Evolutionary conservation across 768 basidiomycete genomes (phyloP).

Genomic region (Coprinopsis strossmayeri): DNA sequence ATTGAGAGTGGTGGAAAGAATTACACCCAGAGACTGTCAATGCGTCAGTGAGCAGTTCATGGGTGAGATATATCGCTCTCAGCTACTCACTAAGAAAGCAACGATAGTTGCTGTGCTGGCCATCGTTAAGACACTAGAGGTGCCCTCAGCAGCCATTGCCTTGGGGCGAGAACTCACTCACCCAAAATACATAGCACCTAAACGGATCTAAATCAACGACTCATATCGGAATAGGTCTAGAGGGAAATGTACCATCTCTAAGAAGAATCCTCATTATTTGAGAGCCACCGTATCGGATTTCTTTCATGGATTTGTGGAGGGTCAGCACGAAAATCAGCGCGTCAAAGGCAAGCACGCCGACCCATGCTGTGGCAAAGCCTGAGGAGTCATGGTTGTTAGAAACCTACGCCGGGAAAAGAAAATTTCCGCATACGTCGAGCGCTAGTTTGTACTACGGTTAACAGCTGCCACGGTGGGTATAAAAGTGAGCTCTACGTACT

Average conservation of each 20-base stretch:
- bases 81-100: slow-evolving; percentile 13
- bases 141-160: not conserved
- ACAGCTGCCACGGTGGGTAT: not conserved
- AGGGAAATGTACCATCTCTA: slow-evolving; percentile 31
- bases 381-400: not conserved
- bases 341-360: slow-evolving; percentile 33
- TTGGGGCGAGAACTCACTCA: slow-evolving; percentile 13
- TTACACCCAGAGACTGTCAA: not conserved
- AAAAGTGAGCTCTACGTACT: not conserved
- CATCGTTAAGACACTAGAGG: slow-evolving; percentile 16
- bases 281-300: slow-evolving; percentile 13
- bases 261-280: slow-evolving; percentile 27
- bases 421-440: not conserved
- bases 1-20: not conserved
- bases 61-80: not conserved
- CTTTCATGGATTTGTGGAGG: slow-evolving; percentile 26
- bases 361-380: slow-evolving; percentile 34
- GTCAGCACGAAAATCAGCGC: slow-evolving; percentile 35
- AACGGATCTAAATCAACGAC: not conserved
- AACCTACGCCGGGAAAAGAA: not conserved
- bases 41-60: not conserved
- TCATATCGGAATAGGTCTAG: not conserved
- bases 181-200: slow-evolving; percentile 39
- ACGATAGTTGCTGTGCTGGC: slow-evolving; percentile 13
- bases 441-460: not conserved